Base-by-base conservation (phyloP, 345 rosid species). In the Populus deltoides region DNA sequence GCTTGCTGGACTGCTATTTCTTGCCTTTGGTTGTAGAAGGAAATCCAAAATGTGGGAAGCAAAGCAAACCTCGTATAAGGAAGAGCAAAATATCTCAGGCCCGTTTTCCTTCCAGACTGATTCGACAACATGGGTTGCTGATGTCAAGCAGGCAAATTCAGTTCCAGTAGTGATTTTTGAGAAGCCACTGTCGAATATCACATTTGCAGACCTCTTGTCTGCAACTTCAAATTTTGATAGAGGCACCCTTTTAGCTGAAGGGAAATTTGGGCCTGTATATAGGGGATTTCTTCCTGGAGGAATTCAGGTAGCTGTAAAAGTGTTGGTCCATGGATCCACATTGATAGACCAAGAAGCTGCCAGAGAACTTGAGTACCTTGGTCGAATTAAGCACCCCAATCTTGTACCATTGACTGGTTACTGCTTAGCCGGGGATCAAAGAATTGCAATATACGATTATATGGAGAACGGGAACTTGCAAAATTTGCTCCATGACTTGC, bases 391-490 rank as follows among this genome's bases (percentile, higher is more conserved):
- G 66, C 99, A 95, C 79, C 91, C 91, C 0, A 93, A 93, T 79
- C 98, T 95, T 67, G 99, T 95, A 70, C 99, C 99, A 0, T 67
- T 95, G 68, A 90, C 93, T 7, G 98, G 98, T 68, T 95, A 90
- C 36, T 95, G 99, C 92, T 79, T 95, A 73, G 98, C 97, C 0
- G 95, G 99, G 72, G 98, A 93, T 61, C 99, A 95, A 81, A 85
- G 98, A 86, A 95, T 95, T 35, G 98, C 97, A 17, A 92, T 95
- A 15, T 95, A 95, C 53, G 96, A 95, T 81, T 95, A 93, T 78
- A 95, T 95, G 99, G 97, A 93, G 89, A 92, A 95, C 1, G 99
- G 99, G 47, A 95, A 90, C 92, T 84, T 95, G 89, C 98, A 93
- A 83, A 92, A 91, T 82, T 76, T 93, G 85, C 93, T 95, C 72